Evolutionary conservation across 371 early-diverging fungal genomes (phyloP), one percentile per base, ranked within the genome.

Genomic region (Fennellomyces sp.): DNA sequence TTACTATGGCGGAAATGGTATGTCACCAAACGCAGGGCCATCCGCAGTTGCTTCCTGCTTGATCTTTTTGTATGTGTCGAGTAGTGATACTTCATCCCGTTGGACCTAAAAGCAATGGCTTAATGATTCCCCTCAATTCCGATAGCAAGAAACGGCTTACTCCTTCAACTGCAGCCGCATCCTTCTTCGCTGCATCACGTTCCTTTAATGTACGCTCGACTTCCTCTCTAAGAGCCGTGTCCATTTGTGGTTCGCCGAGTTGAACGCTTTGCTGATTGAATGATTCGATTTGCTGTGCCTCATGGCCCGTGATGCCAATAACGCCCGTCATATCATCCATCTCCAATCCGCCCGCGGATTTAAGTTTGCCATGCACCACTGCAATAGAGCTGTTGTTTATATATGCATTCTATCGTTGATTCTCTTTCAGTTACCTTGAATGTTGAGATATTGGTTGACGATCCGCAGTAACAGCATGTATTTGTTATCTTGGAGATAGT

Each of bases 361-460:
- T 72, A 11, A 66, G 52, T 39, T 72, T 72, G 7, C 63, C 65
- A 31, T 66, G 65, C 12, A 62, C 48, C 21, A 72, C 73, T 68
- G 38, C 4, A 27, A n/a, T n/a, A n/a, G 21, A 6, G 49, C 13
- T 49, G 49, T 26, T 49, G 13, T 21, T 13, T 36, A 29, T 17
- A 28, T 28, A 39, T n/a, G 15, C 17, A 39, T 39, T 10, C n/a
- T n/a, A n/a, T n/a, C n/a, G n/a, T n/a, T 39, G 15, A 15, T 11
- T 39, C 39, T 39, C 4, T 39, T 39, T 39, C 10, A 39, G 39
- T 41, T 61, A 76, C 85, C 92, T 71, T 92, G 82, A 39, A 99
- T 96, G 63, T 92, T 86, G 33, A 99, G 70, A 66, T 95, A 88
- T 71, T 96, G 94, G 70, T 98, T 98, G 36, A 98, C 88, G n/a